These are phyloP conservation scores for Fusarium continuum DNA, from an alignment of 2,329 filamentous ascomycete genomes.

Conservation along the genomic window DNA sequence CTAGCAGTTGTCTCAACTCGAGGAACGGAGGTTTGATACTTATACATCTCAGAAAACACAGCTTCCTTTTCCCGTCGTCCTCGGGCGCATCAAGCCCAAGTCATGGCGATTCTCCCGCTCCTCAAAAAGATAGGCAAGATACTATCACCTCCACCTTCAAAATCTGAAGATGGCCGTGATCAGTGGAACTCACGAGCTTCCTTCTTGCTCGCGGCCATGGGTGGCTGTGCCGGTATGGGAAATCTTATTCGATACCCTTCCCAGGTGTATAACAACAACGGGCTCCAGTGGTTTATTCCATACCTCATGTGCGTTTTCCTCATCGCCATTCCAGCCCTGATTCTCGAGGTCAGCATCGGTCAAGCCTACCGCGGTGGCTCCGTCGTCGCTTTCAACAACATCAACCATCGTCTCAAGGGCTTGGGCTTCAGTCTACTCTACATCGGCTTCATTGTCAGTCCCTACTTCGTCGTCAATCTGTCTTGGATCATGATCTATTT, in stretches of 20 bases:
- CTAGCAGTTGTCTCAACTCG: background rate
- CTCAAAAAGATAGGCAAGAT: slow-evolving; percentile 47
- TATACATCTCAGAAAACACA: background rate
- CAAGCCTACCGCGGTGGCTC: slow-evolving; percentile 67
- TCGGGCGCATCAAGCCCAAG: background rate
- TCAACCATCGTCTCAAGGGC: slow-evolving; percentile 62
- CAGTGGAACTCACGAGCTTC: slow-evolving; percentile 65
- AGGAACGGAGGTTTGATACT: background rate
- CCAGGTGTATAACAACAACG: slow-evolving; percentile 67
- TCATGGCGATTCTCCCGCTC: slow-evolving; percentile 32
- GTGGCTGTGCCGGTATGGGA: slow-evolving; percentile 66
- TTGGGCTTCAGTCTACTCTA: slow-evolving; percentile 62
- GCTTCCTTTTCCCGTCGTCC: background rate
- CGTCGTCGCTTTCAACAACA: slow-evolving; percentile 63
- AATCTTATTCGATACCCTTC: slow-evolving; percentile 67
- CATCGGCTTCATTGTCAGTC: slow-evolving; percentile 63
- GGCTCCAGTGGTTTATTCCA: slow-evolving; percentile 68
- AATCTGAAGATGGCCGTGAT: slow-evolving; percentile 56
- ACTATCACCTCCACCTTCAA: slow-evolving; percentile 50
- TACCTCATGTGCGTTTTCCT: slow-evolving; percentile 64
- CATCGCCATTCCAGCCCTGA: slow-evolving; percentile 64
- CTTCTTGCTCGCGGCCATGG: slow-evolving; percentile 67
- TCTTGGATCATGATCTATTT: slow-evolving; percentile 70
- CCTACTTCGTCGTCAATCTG: slow-evolving; percentile 65
- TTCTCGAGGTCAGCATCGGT: slow-evolving; percentile 74